Conservation (phyloP, 2,329 filamentous ascomycete genomes). For the Pseudocercospora fijiensis region DNA sequence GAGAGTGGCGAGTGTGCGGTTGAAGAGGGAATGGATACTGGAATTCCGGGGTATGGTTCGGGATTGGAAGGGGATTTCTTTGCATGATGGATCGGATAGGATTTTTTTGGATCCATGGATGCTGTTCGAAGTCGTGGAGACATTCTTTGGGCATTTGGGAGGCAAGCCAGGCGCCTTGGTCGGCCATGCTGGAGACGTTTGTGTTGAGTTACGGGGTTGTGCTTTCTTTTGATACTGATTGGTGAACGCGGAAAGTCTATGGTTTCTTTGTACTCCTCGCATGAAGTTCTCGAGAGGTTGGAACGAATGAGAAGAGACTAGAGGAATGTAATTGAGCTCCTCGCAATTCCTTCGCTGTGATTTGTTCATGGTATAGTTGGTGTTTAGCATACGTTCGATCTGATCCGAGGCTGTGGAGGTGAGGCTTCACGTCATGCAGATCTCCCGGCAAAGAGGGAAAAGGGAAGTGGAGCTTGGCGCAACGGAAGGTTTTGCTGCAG, state of each 20-base stretch:
- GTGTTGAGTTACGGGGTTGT: neutral
- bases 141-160: slow-evolving; percentile 18
- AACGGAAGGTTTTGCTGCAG: neutral
- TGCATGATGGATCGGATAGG: slow-evolving; percentile 7
- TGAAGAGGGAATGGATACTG: slow-evolving; percentile 12
- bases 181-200: neutral
- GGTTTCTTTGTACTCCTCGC: neutral
- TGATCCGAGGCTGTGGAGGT: neutral
- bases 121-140: slow-evolving; percentile 15
- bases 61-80: slow-evolving; percentile 14
- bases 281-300: no score
- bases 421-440: neutral
- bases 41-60: slow-evolving; percentile 18
- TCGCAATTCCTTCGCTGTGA: neutral
- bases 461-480: neutral
- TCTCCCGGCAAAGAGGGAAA: neutral
- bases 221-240: neutral
- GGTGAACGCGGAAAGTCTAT: neutral
- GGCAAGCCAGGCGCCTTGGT: slow-evolving; percentile 13
- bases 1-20: slow-evolving; percentile 13
- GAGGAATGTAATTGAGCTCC: neutral
- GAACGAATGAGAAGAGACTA: neutral
- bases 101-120: slow-evolving; percentile 13
- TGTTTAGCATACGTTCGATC: neutral
- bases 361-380: neutral